These are phyloP conservation scores for Moesziomyces sp. DNA, from an alignment of 1,284 basidiomycete species.

Conservation along the genomic window DNA sequence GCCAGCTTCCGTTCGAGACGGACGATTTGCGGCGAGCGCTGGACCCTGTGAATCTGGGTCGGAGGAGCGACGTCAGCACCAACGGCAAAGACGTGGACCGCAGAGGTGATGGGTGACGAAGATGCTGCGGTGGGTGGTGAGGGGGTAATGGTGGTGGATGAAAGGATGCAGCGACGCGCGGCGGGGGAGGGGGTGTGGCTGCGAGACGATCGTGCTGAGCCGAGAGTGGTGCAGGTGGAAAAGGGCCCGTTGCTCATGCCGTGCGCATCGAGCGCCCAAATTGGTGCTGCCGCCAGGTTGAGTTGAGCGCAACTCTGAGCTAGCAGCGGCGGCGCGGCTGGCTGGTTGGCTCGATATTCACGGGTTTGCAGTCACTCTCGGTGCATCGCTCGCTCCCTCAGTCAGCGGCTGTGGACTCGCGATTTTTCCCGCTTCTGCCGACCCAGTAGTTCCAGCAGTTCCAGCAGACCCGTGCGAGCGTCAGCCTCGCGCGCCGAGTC, in stretches of 20 bases:
- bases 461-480: no score
- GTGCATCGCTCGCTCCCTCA: not conserved
- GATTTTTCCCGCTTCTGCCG: slow-evolving; percentile 1
- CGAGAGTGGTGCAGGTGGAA: not conserved
- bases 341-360: not conserved
- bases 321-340: slow-evolving; percentile 1
- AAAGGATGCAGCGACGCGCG: slow-evolving; percentile 11
- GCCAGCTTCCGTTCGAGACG: not conserved
- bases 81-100: not conserved
- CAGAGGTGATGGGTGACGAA: slow-evolving; percentile 1
- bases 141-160: not conserved
- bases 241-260: slow-evolving; percentile 2
- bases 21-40: not conserved
- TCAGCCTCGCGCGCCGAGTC: not conserved
- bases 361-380: not conserved
- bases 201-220: slow-evolving; percentile 15
- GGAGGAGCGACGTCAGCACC: not conserved
- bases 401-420: not conserved
- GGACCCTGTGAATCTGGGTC: not conserved
- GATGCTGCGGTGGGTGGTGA: not conserved
- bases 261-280: slow-evolving; percentile 21
- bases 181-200: slow-evolving; percentile 9
- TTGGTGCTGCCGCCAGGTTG: slow-evolving; percentile 3
- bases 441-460: no score
- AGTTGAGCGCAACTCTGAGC: slow-evolving; percentile 10